Evolutionary conservation across 441 rosid species (phyloP).

Genomic region (Arabidopsis hybrid): DNA sequence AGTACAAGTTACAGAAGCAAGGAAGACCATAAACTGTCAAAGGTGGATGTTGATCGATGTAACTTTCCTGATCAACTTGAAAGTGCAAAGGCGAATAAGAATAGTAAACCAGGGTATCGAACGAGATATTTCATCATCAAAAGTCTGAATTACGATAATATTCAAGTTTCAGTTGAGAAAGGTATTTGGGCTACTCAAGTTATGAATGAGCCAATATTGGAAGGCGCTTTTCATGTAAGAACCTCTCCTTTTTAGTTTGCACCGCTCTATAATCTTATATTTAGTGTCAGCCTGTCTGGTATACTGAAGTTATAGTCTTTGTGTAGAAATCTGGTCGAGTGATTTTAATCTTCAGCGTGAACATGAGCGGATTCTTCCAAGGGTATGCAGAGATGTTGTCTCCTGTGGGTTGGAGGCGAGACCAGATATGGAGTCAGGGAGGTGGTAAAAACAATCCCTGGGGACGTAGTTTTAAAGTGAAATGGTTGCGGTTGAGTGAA

Average conservation of each 20-base stretch:
- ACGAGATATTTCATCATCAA: conserved; percentile 94
- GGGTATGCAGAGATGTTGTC: conserved; percentile 99
- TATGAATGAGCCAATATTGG: conserved; percentile 96
- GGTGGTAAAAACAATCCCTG: conserved; percentile 85
- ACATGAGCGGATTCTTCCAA: conserved; percentile 99
- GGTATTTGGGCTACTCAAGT: conserved; percentile 99
- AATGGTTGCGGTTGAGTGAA: conserved; percentile 84
- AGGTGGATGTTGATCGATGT: conserved; percentile 50
- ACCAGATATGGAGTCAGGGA: conserved; percentile 92
- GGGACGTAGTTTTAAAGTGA: conserved; percentile 95
- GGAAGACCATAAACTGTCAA: conserved; percentile 57
- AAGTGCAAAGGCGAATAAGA: conserved; percentile 51
- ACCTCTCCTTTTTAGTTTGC: conserved; percentile 29
- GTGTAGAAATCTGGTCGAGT: conserved; percentile 87
- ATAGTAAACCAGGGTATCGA: conserved; percentile 51
- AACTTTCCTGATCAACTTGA: conserved; percentile 50
- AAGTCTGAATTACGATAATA: conserved; percentile 84
- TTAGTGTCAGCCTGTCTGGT: not conserved
- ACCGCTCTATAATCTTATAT: not conserved
- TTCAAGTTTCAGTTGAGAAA: conserved; percentile 77
- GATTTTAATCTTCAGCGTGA: conserved; percentile 89
- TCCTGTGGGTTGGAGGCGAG: conserved; percentile 93
- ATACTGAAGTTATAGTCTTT: conserved; percentile 46
- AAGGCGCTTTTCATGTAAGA: conserved; percentile 94
- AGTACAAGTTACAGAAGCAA: conserved; percentile 69